phyloP scores from a whole-genome alignment of 257 asterid species.

The Dorcoceras hygrometricum region DNA sequence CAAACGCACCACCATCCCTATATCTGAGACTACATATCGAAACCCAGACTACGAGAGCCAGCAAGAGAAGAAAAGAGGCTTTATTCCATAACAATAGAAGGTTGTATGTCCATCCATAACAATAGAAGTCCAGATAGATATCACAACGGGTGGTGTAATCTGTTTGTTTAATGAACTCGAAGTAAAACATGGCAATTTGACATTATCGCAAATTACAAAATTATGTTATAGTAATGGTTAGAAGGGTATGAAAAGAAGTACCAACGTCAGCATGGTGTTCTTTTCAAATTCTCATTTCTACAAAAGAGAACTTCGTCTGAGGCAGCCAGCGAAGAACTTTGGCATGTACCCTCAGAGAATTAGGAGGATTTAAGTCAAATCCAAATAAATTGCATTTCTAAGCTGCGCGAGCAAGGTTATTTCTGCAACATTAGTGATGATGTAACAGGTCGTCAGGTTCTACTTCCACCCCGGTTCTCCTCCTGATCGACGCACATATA shows the following conservation, averaged over 20 bases:
- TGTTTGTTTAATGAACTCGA: too few species aligned
- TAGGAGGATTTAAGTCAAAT: constrained; percentile 19
- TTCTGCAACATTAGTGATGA: constrained; percentile 15
- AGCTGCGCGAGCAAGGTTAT: background rate
- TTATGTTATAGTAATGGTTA: background rate
- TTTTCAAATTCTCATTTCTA: background rate
- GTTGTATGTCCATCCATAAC: too few species aligned
- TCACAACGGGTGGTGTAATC: too few species aligned
- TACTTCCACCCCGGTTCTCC: constrained; percentile 45
- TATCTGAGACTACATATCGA: too few species aligned
- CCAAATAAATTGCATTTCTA: background rate
- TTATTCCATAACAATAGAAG: too few species aligned
- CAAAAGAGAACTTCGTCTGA: background rate
- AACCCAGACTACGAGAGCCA: too few species aligned
- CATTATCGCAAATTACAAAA: constrained; percentile 3
- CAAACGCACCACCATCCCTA: too few species aligned
- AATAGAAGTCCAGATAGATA: too few species aligned
- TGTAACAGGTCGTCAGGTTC: constrained; percentile 61
- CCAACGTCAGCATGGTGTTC: background rate
- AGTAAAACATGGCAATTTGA: too few species aligned
- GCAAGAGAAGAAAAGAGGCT: too few species aligned
- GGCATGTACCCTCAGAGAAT: background rate
- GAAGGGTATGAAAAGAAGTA: background rate
- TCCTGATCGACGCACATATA: constrained; percentile 43
- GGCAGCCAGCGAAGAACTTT: background rate